Evolutionary conservation across 441 rosid genomes (phyloP), one percentile per base, ranked within the genome.

Genomic region (Aquilaria agallochum): DNA sequence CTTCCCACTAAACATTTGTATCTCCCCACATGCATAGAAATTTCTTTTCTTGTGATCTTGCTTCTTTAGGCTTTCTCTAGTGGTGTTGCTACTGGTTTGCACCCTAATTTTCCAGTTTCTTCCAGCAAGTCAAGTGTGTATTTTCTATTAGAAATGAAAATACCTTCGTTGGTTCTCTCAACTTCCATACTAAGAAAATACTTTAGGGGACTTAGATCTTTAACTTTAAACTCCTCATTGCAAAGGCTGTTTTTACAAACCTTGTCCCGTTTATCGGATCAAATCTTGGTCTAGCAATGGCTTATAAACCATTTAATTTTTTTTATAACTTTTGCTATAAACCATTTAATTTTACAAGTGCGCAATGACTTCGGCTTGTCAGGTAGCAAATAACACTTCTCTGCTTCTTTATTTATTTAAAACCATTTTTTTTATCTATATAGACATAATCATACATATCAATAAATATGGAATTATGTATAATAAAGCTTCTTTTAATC

Each of bases 381-480:
- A 3, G 62, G 52, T 4, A 45, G 36, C 11, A 58, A 15, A 12
- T 58, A 66, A 10, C 50, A 66, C 27, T 31, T 57, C 9, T 57
- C 14, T 1, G 52, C 51, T 50, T 2, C 27, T 20, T 20, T 20
- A 20, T 20, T 57, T 5, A 58, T 27, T 30, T 50, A 51, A 56
- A 65, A 65, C 55, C 56, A 42, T 30, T 63, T 63, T 46, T 63
- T 46, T 63, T 59, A 42, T 63, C 58, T 5, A 63, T 45, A 13
- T 44, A 44, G 2, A 63, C 20, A 2, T 2, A 20, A 20, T 20
- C 27, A 20, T 20, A 20, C 27, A 20, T 20, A 20, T 20, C 27
- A 20, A 20, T 20, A 20, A 20, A 20, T 20, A 20, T 20, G 27
- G 27, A 1, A 20, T 20, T 20, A 20, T 20, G 27, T 1, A 20